Conservation (phyloP, 192 early-diverging fungal species). For the Pilaira anomala region DNA sequence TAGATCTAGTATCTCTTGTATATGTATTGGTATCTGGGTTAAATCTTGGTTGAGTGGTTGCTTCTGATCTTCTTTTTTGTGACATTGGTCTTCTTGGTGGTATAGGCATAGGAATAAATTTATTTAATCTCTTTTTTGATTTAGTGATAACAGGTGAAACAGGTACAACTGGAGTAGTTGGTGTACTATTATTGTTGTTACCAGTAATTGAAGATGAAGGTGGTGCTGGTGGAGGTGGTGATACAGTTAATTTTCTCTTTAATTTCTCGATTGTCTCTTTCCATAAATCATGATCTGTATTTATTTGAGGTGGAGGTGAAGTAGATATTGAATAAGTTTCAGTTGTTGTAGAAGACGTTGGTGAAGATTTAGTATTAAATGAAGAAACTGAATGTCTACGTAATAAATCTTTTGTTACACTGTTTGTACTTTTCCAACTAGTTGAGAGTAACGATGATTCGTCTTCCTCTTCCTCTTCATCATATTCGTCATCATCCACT, state of each 20-base stretch:
- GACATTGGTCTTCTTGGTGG: constrained; percentile 15
- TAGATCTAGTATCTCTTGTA: constrained; percentile 44
- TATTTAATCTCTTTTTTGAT: neutral
- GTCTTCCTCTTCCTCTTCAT: constrained; percentile 9
- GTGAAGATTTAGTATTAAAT: constrained; percentile 15
- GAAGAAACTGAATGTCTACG: constrained; percentile 22
- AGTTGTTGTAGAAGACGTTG: constrained; percentile 8
- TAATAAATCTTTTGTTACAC: neutral
- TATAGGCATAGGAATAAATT: constrained; percentile 29
- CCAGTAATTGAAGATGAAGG: neutral
- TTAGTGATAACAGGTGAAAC: neutral
- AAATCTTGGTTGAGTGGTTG: constrained; percentile 30
- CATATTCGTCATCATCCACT: neutral
- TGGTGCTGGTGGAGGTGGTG: constrained; percentile 8
- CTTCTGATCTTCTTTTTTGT: constrained; percentile 23
- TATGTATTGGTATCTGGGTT: constrained; percentile 35
- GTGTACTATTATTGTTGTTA: neutral
- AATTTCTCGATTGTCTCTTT: constrained; percentile 21
- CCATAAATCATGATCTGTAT: constrained; percentile 12
- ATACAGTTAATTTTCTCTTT: constrained; percentile 10
- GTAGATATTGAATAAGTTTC: constrained; percentile 24
- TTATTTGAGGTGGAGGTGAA: constrained; percentile 12
- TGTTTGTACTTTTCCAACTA: constrained; percentile 17
- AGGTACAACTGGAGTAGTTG: neutral
- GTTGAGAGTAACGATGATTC: neutral